Evolutionary conservation across 2,329 filamentous ascomycete species (phyloP).

Genomic region (Pyricularia grisea): DNA sequence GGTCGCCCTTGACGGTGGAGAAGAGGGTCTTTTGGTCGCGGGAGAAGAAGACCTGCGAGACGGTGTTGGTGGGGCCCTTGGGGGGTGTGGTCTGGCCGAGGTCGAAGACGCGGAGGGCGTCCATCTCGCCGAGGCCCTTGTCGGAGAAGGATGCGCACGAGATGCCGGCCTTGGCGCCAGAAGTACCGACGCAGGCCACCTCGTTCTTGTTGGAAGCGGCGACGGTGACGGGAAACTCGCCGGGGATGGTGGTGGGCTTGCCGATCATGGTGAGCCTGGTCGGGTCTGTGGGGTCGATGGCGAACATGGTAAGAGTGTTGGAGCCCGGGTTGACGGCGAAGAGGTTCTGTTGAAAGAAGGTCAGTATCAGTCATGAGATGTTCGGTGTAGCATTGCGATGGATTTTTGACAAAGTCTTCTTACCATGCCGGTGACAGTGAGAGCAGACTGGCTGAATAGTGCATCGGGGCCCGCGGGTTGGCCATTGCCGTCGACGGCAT

Average conservation of each 20-base stretch:
- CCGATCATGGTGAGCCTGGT: conserved; percentile 34
- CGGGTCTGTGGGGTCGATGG: conserved; percentile 30
- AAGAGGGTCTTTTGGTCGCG: conserved; percentile 40
- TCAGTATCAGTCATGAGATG: neutral
- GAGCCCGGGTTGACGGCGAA: conserved; percentile 46
- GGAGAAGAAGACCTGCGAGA: conserved; percentile 53
- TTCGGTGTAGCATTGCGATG: neutral
- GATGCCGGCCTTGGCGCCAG: conserved; percentile 33
- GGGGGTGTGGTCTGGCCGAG: conserved; percentile 49
- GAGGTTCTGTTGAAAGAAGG: conserved; percentile 26
- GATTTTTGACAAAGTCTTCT: conserved; percentile 10
- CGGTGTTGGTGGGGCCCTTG: conserved; percentile 44
- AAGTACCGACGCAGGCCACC: conserved; percentile 35
- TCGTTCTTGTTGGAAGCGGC: conserved; percentile 31
- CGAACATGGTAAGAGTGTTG: conserved; percentile 40
- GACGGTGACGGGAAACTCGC: conserved; percentile 43
- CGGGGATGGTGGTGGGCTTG: conserved; percentile 30
- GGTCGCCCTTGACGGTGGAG: conserved; percentile 52
- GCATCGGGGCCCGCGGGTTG: conserved; percentile 36
- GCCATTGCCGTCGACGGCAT: conserved; percentile 25
- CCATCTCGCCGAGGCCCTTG: conserved; percentile 26
- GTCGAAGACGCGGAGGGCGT: conserved; percentile 34
- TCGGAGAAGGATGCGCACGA: conserved; percentile 30
- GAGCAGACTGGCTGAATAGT: conserved; percentile 37
- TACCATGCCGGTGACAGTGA: conserved; percentile 41